Conservation (phyloP, 805 yeast genomes). For the Suhomyces sp. region DNA sequence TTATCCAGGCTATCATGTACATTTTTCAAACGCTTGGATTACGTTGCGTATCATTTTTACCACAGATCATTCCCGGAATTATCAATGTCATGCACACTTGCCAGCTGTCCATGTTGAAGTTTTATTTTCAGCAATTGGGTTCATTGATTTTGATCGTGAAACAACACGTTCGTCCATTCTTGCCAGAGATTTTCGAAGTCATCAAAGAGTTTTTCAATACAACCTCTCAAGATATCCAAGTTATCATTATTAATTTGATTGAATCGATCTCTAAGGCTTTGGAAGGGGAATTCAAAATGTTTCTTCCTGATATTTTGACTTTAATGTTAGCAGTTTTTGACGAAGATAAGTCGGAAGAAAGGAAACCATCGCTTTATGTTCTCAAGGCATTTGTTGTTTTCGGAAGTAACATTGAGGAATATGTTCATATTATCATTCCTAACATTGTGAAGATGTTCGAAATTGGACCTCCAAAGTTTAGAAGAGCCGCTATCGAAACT, state of each 20-base stretch:
- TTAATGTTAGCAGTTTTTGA: slow-evolving; percentile 75
- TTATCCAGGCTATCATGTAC: slow-evolving; percentile 90
- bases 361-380: slow-evolving; percentile 67
- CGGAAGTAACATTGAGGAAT: slow-evolving; percentile 86
- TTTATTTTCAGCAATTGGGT: slow-evolving; percentile 86
- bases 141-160: slow-evolving; percentile 78
- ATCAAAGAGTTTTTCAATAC: slow-evolving; percentile 68
- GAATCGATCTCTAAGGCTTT: slow-evolving; percentile 84
- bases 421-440: slow-evolving; percentile 83
- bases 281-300: slow-evolving; percentile 88
- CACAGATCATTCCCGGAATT: slow-evolving; percentile 86
- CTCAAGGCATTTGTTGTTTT: slow-evolving; percentile 81
- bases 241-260: slow-evolving; percentile 73
- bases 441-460: slow-evolving; percentile 81
- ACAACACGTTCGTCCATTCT: slow-evolving; percentile 83
- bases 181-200: slow-evolving; percentile 70
- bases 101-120: slow-evolving; percentile 75
- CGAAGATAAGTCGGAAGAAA: slow-evolving; percentile 61
- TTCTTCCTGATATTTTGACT: slow-evolving; percentile 75
- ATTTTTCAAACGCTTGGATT: slow-evolving; percentile 87
- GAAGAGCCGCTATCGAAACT: slow-evolving; percentile 75
- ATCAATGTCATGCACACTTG: slow-evolving; percentile 80
- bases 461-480: slow-evolving; percentile 56
- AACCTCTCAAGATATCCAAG: slow-evolving; percentile 58
- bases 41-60: slow-evolving; percentile 85